These are phyloP conservation scores for Thuja plicata DNA, from an alignment of 83 land plant genomes.

Conservation along the genomic window DNA sequence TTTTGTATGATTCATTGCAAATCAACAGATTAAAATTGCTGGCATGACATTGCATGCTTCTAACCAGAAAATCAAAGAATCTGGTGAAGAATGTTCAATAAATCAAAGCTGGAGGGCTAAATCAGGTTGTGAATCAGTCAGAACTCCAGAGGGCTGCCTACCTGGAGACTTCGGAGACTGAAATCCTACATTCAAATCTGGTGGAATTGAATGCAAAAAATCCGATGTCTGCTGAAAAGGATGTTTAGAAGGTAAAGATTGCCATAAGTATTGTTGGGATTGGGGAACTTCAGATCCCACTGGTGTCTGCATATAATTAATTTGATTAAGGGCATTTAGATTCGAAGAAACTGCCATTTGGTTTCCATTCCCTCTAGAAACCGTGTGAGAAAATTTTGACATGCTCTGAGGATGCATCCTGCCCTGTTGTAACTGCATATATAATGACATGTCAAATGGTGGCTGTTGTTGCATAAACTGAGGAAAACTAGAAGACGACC, in stretches of 20 bases:
- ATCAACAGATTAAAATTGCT: constrained; percentile 7
- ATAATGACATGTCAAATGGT: constrained; percentile 12
- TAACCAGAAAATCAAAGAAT: constrained; percentile 18
- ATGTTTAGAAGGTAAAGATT: constrained; percentile 16
- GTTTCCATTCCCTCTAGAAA: constrained; percentile 9
- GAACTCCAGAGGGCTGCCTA: constrained; percentile 32
- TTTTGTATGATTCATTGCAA: background rate
- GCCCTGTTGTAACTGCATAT: constrained; percentile 5
- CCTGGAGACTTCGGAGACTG: constrained; percentile 63
- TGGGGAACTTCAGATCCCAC: constrained; percentile 6
- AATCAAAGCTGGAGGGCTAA: constrained; percentile 38
- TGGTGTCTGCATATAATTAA: background rate
- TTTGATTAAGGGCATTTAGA: constrained; percentile 11
- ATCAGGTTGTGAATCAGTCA: constrained; percentile 62
- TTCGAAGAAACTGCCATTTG: constrained; percentile 1
- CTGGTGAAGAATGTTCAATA: constrained; percentile 9
- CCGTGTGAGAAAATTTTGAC: background rate
- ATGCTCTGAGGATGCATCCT: constrained; percentile 8
- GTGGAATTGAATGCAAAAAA: constrained; percentile 35
- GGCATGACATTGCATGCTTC: background rate
- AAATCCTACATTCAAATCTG: constrained; percentile 74
- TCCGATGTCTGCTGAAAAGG: constrained; percentile 11
- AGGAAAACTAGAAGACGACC: constrained; percentile 2
- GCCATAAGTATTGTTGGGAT: constrained; percentile 12
- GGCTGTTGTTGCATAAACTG: constrained; percentile 8